A percentile compares a stretch with the other conserved stretches of the same genome.
Evolutionary conservation across 1,139 yeast genomes (phyloP).

Genomic region (Blastobotrys illinoisensis): DNA sequence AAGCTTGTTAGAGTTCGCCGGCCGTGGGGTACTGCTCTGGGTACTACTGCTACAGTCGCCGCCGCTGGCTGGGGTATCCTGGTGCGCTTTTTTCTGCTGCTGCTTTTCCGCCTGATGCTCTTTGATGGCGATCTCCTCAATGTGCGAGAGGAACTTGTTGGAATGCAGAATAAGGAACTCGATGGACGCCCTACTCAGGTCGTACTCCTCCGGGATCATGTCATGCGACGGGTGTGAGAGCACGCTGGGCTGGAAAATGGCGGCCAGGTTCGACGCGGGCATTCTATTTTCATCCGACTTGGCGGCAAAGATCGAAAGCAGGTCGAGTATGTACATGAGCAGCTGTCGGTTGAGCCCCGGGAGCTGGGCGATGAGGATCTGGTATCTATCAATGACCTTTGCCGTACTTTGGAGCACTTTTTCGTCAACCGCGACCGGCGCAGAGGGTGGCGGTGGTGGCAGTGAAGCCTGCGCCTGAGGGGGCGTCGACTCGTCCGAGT

Average conservation of each 20-base stretch:
- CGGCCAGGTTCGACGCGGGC: slow-evolving; percentile 92
- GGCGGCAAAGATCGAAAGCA: slow-evolving; percentile 79
- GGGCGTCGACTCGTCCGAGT: slow-evolving; percentile 1
- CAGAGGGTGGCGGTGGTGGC: neutral
- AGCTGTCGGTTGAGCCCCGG: slow-evolving; percentile 74
- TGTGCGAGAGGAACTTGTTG: slow-evolving; percentile 63
- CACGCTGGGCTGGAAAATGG: slow-evolving; percentile 93
- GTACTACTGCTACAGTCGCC: neutral
- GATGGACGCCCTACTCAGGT: slow-evolving; percentile 76
- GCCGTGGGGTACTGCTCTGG: neutral
- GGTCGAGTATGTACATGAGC: slow-evolving; percentile 80
- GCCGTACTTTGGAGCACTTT: slow-evolving; percentile 44
- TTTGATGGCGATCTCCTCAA: slow-evolving; percentile 30
- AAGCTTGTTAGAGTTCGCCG: neutral
- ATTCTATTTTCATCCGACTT: slow-evolving; percentile 73
- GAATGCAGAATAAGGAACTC: slow-evolving; percentile 80
- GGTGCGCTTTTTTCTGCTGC: neutral
- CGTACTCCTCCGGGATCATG: slow-evolving; percentile 87
- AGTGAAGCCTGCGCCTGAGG: slow-evolving; percentile 1
- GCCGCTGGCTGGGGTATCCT: neutral
- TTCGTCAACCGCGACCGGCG: neutral
- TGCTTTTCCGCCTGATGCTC: slow-evolving; percentile 23
- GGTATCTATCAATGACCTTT: slow-evolving; percentile 67
- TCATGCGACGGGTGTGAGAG: slow-evolving; percentile 90
- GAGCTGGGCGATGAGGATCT: slow-evolving; percentile 55